A percentile compares a stretch with the other conserved stretches of the same genome.
These are phyloP conservation scores for Mycena pura DNA, from an alignment of 768 basidiomycete species.

Conservation along the genomic window DNA sequence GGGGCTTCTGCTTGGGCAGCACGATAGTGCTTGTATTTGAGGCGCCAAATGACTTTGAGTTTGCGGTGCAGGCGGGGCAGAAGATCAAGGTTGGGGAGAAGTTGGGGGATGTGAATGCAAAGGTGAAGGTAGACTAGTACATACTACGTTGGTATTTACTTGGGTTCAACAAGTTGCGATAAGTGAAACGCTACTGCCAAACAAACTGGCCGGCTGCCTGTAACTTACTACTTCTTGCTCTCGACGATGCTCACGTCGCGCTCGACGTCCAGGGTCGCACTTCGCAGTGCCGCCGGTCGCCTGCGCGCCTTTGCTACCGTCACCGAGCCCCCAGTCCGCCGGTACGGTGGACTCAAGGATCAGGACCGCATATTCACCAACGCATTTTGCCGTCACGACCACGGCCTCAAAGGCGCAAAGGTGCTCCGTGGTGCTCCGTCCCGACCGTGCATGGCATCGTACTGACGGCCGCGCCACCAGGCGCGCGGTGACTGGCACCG, in stretches of 20 bases:
- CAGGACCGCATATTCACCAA: conserved; percentile 96
- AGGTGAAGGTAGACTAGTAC: conserved; percentile 40
- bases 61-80: conserved; percentile 76
- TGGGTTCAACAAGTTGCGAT: too few relatives aligned
- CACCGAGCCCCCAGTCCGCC: conserved; percentile 84
- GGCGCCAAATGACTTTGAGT: conserved; percentile 85
- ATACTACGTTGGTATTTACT: too few relatives aligned
- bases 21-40: conserved; percentile 98
- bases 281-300: conserved; percentile 4
- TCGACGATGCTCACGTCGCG: conserved; percentile 21
- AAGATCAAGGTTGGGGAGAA: conserved; percentile 88
- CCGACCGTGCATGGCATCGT: not conserved
- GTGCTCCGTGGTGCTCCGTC: conserved; percentile 50
- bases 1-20: conserved; percentile 93
- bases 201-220: not conserved
- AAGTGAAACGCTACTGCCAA: too few relatives aligned
- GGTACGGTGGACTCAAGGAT: conserved; percentile 94
- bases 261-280: conserved; percentile 14
- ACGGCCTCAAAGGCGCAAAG: conserved; percentile 91
- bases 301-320: conserved; percentile 71
- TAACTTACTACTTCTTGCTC: not conserved
- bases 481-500: conserved; percentile 97
- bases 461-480: conserved; percentile 46
- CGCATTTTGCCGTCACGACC: conserved; percentile 86
- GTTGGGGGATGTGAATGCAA: conserved; percentile 64